Base-by-base conservation (phyloP, 2,329 filamentous ascomycete species). In the Aaosphaeria arxii region DNA sequence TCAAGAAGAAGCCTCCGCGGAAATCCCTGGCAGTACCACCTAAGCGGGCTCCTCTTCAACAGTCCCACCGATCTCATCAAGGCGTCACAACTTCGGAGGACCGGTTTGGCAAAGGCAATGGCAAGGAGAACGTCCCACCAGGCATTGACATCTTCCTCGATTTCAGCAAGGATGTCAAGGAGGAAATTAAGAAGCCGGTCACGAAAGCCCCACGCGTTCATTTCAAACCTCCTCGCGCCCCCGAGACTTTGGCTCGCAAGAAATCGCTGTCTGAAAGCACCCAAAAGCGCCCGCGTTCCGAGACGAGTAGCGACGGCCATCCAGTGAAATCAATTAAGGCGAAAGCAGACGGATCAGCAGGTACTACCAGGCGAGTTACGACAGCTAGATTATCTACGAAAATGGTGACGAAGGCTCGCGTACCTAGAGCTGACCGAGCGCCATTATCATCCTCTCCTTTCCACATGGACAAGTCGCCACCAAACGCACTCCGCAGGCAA, bases 111-210 rank as follows among this genome's bases (percentile, higher is more conserved):
- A 74, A 74, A 43, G 79, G 79, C 32, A 75, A 75, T 4, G 83
- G 83, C 5, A 86, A 86, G 56, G 83, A 86, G 62, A 86, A 86
- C 52, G 59, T 84, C 5, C 81, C 81, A 11, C 83, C 82, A 1
- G 76, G 75, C n/a, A 54, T 61, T 46, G 58, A 61, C 11, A 54
- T 62, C 5, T 50, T 61, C 7, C 57, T 67, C 51, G 61, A 67
- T 49, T 66, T 67, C 46, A 51, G 55, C 7, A 67, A 63, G 43
- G 48, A 61, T 4, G 17, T 54, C 7, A 36, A 36, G 33, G n/a
- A 9, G 7, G 54, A 63, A 28, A 43, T 48, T 7, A 63, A 62
- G 52, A 60, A 57, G 40, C 51, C 58, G 11, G 48, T 52, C 6
- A 36, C 50, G 5, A 69, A 67, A 42, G 44, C 58, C 7, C 44